Conservation (phyloP, 2,329 filamentous ascomycete species). For the Neonectria hederae region DNA sequence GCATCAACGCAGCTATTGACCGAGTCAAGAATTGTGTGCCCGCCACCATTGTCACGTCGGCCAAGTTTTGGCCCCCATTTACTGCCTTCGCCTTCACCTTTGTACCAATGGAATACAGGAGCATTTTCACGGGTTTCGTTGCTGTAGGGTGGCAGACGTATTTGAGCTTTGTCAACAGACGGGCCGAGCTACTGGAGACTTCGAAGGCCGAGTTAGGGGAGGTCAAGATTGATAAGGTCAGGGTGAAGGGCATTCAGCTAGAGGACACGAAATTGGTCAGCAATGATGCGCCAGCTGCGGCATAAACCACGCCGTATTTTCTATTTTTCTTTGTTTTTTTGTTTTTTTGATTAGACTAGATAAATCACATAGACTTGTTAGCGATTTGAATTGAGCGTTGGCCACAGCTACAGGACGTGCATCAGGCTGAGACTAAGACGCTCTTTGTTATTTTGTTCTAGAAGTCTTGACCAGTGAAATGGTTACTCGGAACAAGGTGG, state of each 20-base stretch:
- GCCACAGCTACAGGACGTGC: background rate
- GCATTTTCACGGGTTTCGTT: slow-evolving; percentile 80
- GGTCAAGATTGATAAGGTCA: slow-evolving; percentile 10
- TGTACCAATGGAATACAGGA: slow-evolving; percentile 79
- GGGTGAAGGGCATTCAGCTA: background rate
- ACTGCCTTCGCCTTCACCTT: slow-evolving; percentile 91
- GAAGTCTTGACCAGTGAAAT: background rate
- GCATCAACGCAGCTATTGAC: slow-evolving; percentile 69
- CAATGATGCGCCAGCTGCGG: slow-evolving; percentile 7
- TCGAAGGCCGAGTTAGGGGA: slow-evolving; percentile 13
- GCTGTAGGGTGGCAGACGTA: slow-evolving; percentile 95
- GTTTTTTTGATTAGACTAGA: slow-evolving; percentile 2
- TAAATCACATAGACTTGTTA: slow-evolving; percentile 7
- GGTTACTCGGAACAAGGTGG: background rate
- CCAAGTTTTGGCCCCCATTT: slow-evolving; percentile 88
- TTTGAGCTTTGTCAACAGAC: slow-evolving; percentile 80
- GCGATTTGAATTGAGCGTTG: background rate
- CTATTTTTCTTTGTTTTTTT: slow-evolving; percentile 7
- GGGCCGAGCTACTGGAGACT: slow-evolving; percentile 63
- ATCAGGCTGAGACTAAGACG: background rate
- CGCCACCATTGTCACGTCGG: slow-evolving; percentile 77
- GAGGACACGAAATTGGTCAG: background rate
- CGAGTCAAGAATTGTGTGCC: slow-evolving; percentile 81
- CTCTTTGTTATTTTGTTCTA: background rate
- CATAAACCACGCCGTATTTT: background rate